phyloP scores from a whole-genome alignment of 306 rosid genomes.

The Castanea sativa region DNA sequence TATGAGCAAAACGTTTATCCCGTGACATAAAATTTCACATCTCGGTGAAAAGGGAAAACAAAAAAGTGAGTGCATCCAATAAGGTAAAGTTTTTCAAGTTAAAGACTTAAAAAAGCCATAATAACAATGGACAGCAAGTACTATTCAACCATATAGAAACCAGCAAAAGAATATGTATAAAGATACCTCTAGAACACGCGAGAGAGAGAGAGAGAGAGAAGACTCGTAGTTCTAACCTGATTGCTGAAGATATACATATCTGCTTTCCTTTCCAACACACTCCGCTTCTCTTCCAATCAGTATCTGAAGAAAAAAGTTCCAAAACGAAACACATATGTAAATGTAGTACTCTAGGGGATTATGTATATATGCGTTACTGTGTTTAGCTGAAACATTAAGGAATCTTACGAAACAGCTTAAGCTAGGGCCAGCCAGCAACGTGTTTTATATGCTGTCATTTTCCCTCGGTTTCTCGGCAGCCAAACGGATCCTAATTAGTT shows the following conservation, averaged over 20 bases:
- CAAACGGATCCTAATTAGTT: conserved; percentile 23
- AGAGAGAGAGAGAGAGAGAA: neutral
- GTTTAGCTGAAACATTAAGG: neutral
- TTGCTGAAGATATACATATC: conserved; percentile 4
- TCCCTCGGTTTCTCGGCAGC: conserved; percentile 22
- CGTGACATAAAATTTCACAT: neutral
- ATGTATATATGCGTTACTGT: neutral
- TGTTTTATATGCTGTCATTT: conserved; percentile 2
- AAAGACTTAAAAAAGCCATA: neutral
- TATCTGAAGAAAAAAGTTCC: conserved; percentile 22
- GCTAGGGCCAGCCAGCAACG: conserved; percentile 21
- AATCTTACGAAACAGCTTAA: conserved; percentile 10
- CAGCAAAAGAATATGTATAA: conserved; percentile 6
- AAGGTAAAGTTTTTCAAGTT: conserved; percentile 26
- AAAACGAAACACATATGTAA: conserved; percentile 2
- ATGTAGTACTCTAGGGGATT: conserved; percentile 8
- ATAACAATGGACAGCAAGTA: conserved; percentile 5
- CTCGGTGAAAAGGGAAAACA: neutral
- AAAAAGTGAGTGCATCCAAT: conserved; percentile 8
- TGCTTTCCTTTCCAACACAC: conserved; percentile 17
- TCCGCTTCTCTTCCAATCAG: neutral
- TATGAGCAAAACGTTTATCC: neutral
- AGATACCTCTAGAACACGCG: neutral
- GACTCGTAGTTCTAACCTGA: conserved; percentile 24
- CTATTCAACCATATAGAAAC: conserved; percentile 10